phyloP scores from a whole-genome alignment of 352 stramenopile genomes.

The Phytopythium oedochilum region DNA sequence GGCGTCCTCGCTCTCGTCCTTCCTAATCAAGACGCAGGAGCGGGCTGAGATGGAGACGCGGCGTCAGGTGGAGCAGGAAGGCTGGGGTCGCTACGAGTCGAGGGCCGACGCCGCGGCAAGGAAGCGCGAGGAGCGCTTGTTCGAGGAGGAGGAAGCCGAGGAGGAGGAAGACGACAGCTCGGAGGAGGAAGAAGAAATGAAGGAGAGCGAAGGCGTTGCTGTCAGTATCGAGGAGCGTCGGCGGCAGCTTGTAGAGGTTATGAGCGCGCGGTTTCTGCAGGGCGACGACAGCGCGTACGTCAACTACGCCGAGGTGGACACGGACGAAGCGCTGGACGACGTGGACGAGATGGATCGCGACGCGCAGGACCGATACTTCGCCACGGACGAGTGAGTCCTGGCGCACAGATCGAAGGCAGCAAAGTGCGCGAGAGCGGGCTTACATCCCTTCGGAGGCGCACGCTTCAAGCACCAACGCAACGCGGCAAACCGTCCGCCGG shows the following conservation, averaged over 20 bases:
- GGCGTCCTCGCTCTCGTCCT: slow-evolving; percentile 39
- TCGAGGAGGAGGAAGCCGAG: slow-evolving; percentile 34
- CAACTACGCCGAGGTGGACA: slow-evolving; percentile 64
- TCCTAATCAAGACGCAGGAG: slow-evolving; percentile 66
- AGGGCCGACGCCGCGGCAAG: slow-evolving; percentile 37
- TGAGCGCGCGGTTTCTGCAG: slow-evolving; percentile 66
- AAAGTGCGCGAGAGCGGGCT: too few species aligned
- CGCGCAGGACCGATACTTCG: slow-evolving; percentile 79
- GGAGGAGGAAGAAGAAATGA: slow-evolving; percentile 32
- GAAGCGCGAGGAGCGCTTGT: slow-evolving; percentile 22
- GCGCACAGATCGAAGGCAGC: not conserved
- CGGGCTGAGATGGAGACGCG: slow-evolving; percentile 64
- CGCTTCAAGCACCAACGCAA: too few species aligned
- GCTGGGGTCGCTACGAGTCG: slow-evolving; percentile 39
- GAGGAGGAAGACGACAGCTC: slow-evolving; percentile 32
- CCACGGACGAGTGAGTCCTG: slow-evolving; percentile 12
- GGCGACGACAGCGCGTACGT: slow-evolving; percentile 55
- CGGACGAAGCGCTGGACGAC: slow-evolving; percentile 57
- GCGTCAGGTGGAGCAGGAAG: slow-evolving; percentile 51
- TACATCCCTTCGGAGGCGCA: too few species aligned
- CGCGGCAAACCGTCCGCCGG: too few species aligned
- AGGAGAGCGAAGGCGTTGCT: slow-evolving; percentile 19
- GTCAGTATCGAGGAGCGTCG: slow-evolving; percentile 38
- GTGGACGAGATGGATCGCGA: slow-evolving; percentile 65
- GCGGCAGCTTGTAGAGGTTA: slow-evolving; percentile 63